Evolutionary conservation across 208 protist species (phyloP).

Genomic region (Strigomonas oncopelti): DNA sequence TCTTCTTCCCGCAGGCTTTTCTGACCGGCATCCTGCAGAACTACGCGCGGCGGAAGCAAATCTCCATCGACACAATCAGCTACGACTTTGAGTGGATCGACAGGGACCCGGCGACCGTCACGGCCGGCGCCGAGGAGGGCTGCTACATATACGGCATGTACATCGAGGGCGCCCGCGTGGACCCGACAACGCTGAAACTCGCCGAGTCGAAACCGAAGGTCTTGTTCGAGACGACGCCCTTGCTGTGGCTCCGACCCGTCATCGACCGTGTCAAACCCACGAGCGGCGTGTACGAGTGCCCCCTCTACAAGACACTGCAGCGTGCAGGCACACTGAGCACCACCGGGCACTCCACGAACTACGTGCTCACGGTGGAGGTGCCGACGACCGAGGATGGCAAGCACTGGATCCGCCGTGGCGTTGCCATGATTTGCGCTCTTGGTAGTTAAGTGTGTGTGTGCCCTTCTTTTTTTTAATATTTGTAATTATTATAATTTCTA

Average conservation of each 20-base stretch:
- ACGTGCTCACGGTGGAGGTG: slow-evolving; percentile 93
- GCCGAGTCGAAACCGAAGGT: slow-evolving; percentile 91
- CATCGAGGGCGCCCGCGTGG: slow-evolving; percentile 91
- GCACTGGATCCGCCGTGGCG: slow-evolving; percentile 96
- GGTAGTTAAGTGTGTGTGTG: slow-evolving; percentile 35
- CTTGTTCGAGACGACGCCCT: slow-evolving; percentile 88
- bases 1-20: slow-evolving; percentile 97
- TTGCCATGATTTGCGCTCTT: slow-evolving; percentile 83
- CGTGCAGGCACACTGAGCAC: slow-evolving; percentile 94
- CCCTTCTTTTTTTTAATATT: neutral
- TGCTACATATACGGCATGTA: slow-evolving; percentile 95
- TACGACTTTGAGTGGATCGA: slow-evolving; percentile 89
- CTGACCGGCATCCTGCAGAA: slow-evolving; percentile 94
- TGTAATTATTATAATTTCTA: too few species aligned
- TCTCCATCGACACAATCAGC: slow-evolving; percentile 93
- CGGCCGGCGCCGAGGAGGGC: slow-evolving; percentile 58
- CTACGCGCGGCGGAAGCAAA: slow-evolving; percentile 88
- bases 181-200: slow-evolving; percentile 55
- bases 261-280: slow-evolving; percentile 69
- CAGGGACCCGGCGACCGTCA: slow-evolving; percentile 41
- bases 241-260: slow-evolving; percentile 92
- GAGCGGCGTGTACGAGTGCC: slow-evolving; percentile 69
- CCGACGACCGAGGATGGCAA: slow-evolving; percentile 79
- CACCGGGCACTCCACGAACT: slow-evolving; percentile 98
- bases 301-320: slow-evolving; percentile 95